Base-by-base conservation (phyloP, 139 green algal genomes). In the Volvox reticuliferus region DNA sequence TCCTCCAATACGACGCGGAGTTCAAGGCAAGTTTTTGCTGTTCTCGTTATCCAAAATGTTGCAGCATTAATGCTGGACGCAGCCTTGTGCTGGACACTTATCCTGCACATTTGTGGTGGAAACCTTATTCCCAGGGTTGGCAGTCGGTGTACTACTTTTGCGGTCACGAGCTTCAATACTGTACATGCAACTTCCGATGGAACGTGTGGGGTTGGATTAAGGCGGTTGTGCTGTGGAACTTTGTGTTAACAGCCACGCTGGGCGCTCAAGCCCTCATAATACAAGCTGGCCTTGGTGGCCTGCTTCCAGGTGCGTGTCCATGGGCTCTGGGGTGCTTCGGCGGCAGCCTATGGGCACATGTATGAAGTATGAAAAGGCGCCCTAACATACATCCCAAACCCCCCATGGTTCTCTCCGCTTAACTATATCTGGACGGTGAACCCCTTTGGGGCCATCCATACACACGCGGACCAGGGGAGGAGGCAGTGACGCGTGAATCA, bases 141-240 rank as follows among this genome's bases (percentile, higher is more conserved):
- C 91, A 79, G 16, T 94, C 96, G 81, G 95, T 98, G 0, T 99
- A 97, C 89, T 99, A 95, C 87, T 98, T 98, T 82, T 99, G 97
- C 86, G 96, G 96, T 0, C 63, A 33, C 17, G 16, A 93, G 22
- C 91, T 97, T 44, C 88, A 95, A 67, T 97, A 96, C 88, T 99
- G 97, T 89, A 97, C 79, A 13, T 97, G 96, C 79, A 82, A 88
- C 76, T 97, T 97, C 78, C 85, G 91, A 0, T 98, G 97, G 97
- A 98, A 98, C 82, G 1, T 86, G 1, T 18, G 61, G 3, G 96
- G 96, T 32, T 98, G 94, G 95, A 19, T 75, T 5, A 98, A 98
- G 86, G 96, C 96, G 0, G 77, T 92, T 2, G 91, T 95, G 26
- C 36, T 81, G 55, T 79, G 76, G 67, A 20, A 37, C 22, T 81